These are phyloP conservation scores for Capsella rubella DNA, from an alignment of 441 rosid genomes.

Conservation along the genomic window DNA sequence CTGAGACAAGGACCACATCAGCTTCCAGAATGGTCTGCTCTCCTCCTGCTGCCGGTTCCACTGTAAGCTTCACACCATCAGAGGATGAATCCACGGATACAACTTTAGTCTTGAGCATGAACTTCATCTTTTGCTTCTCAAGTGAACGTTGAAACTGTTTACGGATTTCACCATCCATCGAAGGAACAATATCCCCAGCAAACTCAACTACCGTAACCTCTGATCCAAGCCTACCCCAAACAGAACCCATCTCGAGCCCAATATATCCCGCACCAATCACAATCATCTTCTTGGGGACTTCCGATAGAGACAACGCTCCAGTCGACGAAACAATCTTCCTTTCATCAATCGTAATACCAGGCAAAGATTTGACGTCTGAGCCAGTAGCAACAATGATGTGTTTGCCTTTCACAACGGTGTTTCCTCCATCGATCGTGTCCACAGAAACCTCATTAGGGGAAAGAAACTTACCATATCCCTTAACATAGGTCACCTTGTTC, in stretches of 20 bases:
- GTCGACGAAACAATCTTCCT: constrained; percentile 93
- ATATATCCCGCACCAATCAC: constrained; percentile 98
- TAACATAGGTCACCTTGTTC: constrained; percentile 90
- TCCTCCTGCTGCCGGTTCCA: constrained; percentile 92
- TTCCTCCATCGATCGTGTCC: constrained; percentile 81
- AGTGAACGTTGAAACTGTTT: constrained; percentile 90
- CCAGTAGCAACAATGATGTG: constrained; percentile 91
- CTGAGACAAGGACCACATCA: constrained; percentile 96
- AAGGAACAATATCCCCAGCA: constrained; percentile 89
- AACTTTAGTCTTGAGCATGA: constrained; percentile 97
- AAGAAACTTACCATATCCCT: constrained; percentile 91
- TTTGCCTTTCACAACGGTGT: constrained; percentile 81
- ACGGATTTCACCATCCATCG: constrained; percentile 94
- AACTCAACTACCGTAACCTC: constrained; percentile 98
- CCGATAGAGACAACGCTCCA: constrained; percentile 78
- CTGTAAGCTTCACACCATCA: constrained; percentile 73
- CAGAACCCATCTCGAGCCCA: constrained; percentile 99
- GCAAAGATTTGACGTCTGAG: constrained; percentile 91
- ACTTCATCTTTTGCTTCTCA: constrained; percentile 98
- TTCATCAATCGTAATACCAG: constrained; percentile 96
- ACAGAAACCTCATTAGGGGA: constrained; percentile 92
- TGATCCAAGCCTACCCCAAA: constrained; percentile 93
- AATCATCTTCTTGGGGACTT: constrained; percentile 89
- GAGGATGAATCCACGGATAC: constrained; percentile 74
- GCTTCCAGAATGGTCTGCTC: constrained; percentile 85